Evolutionary conservation across 2,329 filamentous ascomycete genomes (phyloP), one percentile per base, ranked within the genome.

Genomic region (Aspergillus neoniger): DNA sequence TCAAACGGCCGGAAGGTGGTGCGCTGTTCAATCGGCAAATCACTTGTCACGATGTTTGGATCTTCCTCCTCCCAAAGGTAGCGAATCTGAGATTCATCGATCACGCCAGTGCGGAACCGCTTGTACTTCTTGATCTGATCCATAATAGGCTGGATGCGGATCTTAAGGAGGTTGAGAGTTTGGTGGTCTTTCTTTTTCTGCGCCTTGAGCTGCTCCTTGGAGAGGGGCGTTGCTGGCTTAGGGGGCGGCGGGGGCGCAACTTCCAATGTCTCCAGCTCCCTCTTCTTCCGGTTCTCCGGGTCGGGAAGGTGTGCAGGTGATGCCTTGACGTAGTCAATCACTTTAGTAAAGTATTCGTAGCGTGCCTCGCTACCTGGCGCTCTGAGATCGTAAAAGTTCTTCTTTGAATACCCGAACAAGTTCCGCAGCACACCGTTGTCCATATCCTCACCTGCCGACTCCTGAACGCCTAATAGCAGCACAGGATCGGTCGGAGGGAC

Each of bases 121-220:
- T 89, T 91, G 79, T 96, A 96, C 73, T 90, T 92, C 75, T 96
- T 95, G 72, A 99, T 91, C 77, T 97, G 92, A 67, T 99, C 94
- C 92, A 99, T 97, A 67, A 98, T 91, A 2, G 91, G 92, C 75
- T 97, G 93, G 57, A 99, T 87, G 56, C 89, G 83, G 41, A 96
- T 88, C 80, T 98, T 99, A 65, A 99, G 81, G 60, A 89, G 81
- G 73, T 98, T 97, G 57, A 98, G 83, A 10, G 89, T 86, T 65
- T 94, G 88, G 52, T 91, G 88, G 71, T 99, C 96, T 63, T 86
- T 86, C 76, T 92, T 90, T 76, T 90, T 90, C 73, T 94, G 87
- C 2, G 85, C 86, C 72, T 92, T 92, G 61, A 91, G 83, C 70
- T 97, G 91, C 58, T 90, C 90, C 72, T 92, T 93, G 28, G 88